Conservation (phyloP, 805 yeast species). For the Hanseniaspora lachancei region DNA sequence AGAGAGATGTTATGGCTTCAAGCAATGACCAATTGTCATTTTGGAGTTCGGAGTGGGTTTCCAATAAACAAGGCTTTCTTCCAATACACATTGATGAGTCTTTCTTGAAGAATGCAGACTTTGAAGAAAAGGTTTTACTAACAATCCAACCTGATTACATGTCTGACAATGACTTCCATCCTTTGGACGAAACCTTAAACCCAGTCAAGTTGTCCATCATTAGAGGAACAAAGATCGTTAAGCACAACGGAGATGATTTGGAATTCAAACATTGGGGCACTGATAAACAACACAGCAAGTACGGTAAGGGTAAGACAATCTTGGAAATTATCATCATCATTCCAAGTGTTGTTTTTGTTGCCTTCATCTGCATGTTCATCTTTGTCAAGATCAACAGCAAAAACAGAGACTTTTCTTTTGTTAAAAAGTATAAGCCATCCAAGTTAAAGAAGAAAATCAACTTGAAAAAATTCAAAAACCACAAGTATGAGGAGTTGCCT, state of each 20-base stretch:
- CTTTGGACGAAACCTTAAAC: constrained; percentile 28
- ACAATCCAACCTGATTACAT: constrained; percentile 63
- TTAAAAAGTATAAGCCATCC: constrained; percentile 29
- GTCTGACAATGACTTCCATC: constrained; percentile 52
- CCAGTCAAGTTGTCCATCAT: constrained; percentile 39
- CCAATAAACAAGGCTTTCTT: constrained; percentile 45
- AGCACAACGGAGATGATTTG: constrained; percentile 32
- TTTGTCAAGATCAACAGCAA: constrained; percentile 45
- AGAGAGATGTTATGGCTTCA: constrained; percentile 27
- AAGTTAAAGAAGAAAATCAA: constrained; percentile 30
- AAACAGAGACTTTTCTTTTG: constrained; percentile 40
- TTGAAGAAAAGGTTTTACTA: constrained; percentile 43
- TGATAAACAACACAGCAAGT: constrained; percentile 22
- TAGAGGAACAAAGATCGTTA: constrained; percentile 32
- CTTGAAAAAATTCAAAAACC: constrained; percentile 27
- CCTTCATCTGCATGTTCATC: constrained; percentile 50
- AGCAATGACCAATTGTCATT: constrained; percentile 34
- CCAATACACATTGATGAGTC: constrained; percentile 48
- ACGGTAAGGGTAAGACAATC: constrained; percentile 27
- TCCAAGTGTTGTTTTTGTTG: constrained; percentile 52
- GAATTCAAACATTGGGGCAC: constrained; percentile 35
- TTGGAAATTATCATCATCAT: constrained; percentile 54
- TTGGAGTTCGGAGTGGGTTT: constrained; percentile 60
- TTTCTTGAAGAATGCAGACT: constrained; percentile 46
- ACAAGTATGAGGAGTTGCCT: constrained; percentile 32